phyloP scores from a whole-genome alignment of 345 rosid species.

The Sonneratia alba region DNA sequence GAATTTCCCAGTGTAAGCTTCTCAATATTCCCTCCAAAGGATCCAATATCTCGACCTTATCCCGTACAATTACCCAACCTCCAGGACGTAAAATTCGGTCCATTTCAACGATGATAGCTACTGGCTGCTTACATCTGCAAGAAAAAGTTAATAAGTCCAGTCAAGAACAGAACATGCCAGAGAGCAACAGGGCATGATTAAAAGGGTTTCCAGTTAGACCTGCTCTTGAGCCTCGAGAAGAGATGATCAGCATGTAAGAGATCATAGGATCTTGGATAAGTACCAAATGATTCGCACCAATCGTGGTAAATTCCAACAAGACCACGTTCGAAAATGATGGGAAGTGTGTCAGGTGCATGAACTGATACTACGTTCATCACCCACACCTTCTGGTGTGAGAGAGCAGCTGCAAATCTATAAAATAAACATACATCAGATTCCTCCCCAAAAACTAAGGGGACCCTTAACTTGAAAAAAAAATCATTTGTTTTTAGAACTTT shows the following conservation, averaged over 20 bases:
- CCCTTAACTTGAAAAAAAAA: not conserved
- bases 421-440: not conserved
- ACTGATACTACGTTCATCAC: constrained; percentile 89
- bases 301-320: constrained; percentile 81
- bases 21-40: constrained; percentile 60
- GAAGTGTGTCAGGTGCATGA: constrained; percentile 89
- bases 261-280: constrained; percentile 92
- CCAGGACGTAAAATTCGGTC: constrained; percentile 73
- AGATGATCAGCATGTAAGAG: constrained; percentile 94
- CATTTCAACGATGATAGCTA: constrained; percentile 77
- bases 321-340: constrained; percentile 74
- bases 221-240: constrained; percentile 87
- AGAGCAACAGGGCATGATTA: not conserved
- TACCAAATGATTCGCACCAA: constrained; percentile 90
- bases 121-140: constrained; percentile 78
- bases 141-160: not conserved
- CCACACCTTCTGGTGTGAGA: constrained; percentile 67
- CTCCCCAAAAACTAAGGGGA: not conserved
- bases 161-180: not conserved
- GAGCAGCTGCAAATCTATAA: constrained; percentile 81
- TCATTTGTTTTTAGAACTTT: not conserved
- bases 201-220: constrained; percentile 24
- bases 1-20: constrained; percentile 86
- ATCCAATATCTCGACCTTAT: constrained; percentile 71
- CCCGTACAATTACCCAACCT: constrained; percentile 83